A percentile compares a stretch with the other conserved stretches of the same genome.
These are phyloP conservation scores for Saturnispora diversa DNA, from an alignment of 805 yeast genomes.

Conservation along the genomic window DNA sequence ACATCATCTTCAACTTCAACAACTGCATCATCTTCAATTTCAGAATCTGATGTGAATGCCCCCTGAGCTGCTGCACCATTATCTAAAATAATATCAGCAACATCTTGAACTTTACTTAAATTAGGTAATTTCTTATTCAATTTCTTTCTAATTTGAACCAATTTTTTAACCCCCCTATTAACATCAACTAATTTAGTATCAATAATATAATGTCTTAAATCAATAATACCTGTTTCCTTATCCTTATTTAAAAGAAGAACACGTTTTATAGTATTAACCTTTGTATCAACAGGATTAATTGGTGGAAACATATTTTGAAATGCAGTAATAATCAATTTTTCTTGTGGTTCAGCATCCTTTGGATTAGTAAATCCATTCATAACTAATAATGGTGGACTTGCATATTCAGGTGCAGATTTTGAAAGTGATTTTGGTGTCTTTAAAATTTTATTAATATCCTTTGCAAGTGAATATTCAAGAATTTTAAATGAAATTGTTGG, in stretches of 20 bases:
- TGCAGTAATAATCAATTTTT: conserved; percentile 76
- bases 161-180: conserved; percentile 61
- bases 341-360: conserved; percentile 55
- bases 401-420: conserved; percentile 52
- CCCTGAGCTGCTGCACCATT: conserved; percentile 55
- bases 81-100: conserved; percentile 76
- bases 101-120: conserved; percentile 58
- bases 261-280: conserved; percentile 66
- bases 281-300: conserved; percentile 75
- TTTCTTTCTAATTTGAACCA: conserved; percentile 54
- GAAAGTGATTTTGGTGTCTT: conserved; percentile 73
- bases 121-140: conserved; percentile 63
- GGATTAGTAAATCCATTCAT: conserved; percentile 83
- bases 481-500: conserved; percentile 86
- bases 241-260: conserved; percentile 78
- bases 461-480: conserved; percentile 65
- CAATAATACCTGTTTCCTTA: conserved; percentile 62
- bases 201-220: conserved; percentile 83
- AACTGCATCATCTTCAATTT: conserved; percentile 83
- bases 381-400: conserved; percentile 82
- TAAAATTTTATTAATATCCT: conserved; percentile 66
- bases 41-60: conserved; percentile 76
- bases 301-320: conserved; percentile 97
- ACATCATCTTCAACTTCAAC: conserved; percentile 44
- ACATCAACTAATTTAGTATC: conserved; percentile 80